These are phyloP conservation scores for Sarcomyxa edulis DNA, from an alignment of 768 basidiomycete genomes.

Conservation along the genomic window DNA sequence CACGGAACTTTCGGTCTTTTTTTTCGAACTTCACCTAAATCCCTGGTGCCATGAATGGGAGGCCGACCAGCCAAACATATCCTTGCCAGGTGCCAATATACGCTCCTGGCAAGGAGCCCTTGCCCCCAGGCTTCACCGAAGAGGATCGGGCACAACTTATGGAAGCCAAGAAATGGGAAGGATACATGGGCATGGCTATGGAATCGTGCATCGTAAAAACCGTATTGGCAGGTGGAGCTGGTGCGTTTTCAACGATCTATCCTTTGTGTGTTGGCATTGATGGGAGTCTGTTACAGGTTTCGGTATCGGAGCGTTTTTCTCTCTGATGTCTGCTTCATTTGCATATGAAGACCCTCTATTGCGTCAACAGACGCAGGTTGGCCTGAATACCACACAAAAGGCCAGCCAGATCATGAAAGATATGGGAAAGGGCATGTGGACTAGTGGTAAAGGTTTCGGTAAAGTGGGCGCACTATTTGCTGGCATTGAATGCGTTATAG, in stretches of 20 bases:
- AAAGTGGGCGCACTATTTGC: slow-evolving; percentile 93
- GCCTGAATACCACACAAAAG: slow-evolving; percentile 66
- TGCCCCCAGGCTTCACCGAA: slow-evolving; percentile 78
- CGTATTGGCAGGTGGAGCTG: slow-evolving; percentile 73
- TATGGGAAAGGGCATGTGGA: slow-evolving; percentile 92
- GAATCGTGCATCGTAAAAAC: slow-evolving; percentile 87
- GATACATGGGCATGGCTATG: slow-evolving; percentile 65
- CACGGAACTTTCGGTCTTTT: no score
- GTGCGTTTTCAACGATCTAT: slow-evolving; percentile 40
- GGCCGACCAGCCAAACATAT: no score
- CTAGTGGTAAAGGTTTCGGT: slow-evolving; percentile 85
- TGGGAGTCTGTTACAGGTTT: slow-evolving; percentile 51
- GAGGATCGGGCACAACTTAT: slow-evolving; percentile 66
- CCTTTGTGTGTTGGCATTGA: slow-evolving; percentile 6
- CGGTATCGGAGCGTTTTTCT: slow-evolving; percentile 91
- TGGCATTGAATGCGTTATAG: slow-evolving; percentile 94
- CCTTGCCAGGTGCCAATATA: slow-evolving; percentile 68
- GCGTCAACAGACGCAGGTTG: slow-evolving; percentile 53
- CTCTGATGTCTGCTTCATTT: slow-evolving; percentile 93
- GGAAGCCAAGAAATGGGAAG: slow-evolving; percentile 75
- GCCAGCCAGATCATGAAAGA: slow-evolving; percentile 84
- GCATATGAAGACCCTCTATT: slow-evolving; percentile 91
- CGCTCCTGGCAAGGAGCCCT: slow-evolving; percentile 80
- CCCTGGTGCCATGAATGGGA: no score
- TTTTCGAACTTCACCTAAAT: no score